Evolutionary conservation across 108 stramenopile genomes (phyloP).

Genomic region (Cyclotella kingstonii): DNA sequence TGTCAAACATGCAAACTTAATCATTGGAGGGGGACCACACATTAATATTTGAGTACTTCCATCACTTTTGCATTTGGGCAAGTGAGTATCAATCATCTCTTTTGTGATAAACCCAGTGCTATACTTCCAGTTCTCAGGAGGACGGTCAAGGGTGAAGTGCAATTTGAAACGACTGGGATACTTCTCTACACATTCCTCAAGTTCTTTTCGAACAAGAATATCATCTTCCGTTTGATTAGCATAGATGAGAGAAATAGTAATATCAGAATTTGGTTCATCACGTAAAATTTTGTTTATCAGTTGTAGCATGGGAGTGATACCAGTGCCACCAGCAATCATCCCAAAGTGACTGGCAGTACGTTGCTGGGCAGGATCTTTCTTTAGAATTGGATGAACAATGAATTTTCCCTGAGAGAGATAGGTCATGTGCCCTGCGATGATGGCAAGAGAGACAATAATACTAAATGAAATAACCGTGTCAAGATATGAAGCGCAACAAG

Average conservation of each 20-base stretch:
- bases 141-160: slow-evolving; percentile 89
- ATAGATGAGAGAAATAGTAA: slow-evolving; percentile 74
- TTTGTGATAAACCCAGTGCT: slow-evolving; percentile 89
- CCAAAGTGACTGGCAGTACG: slow-evolving; percentile 72
- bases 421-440: slow-evolving; percentile 60
- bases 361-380: slow-evolving; percentile 61
- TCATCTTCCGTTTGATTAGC: slow-evolving; percentile 94
- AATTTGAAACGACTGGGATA: slow-evolving; percentile 80
- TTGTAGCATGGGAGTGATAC: slow-evolving; percentile 98
- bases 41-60: slow-evolving; percentile 84
- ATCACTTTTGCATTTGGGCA: slow-evolving; percentile 46
- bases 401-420: slow-evolving; percentile 71
- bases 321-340: slow-evolving; percentile 99
- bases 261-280: slow-evolving; percentile 59
- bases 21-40: slow-evolving; percentile 99
- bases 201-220: slow-evolving; percentile 88
- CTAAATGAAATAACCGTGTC: not conserved
- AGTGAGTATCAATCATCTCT: slow-evolving; percentile 86
- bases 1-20: slow-evolving; percentile 95
- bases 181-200: slow-evolving; percentile 70
- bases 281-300: slow-evolving; percentile 77
- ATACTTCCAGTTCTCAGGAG: slow-evolving; percentile 73
- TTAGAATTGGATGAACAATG: slow-evolving; percentile 59
- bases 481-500: not conserved
- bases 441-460: not conserved